Conservation (phyloP, 2,329 filamentous ascomycete species). For the Scytalidium sp. region DNA sequence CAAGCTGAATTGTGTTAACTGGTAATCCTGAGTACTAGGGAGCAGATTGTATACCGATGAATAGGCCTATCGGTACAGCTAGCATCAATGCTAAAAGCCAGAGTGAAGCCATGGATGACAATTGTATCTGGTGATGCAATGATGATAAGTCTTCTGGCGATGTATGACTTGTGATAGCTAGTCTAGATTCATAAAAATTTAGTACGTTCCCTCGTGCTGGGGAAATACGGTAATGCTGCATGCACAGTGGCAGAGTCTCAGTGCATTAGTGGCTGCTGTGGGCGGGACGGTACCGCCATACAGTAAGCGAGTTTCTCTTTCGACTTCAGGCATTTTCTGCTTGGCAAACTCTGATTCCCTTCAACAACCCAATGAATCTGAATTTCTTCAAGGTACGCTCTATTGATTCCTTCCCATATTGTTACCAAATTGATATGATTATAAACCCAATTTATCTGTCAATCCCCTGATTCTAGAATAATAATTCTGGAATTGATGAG, state of each 20-base stretch:
- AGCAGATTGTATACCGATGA: conserved; percentile 22
- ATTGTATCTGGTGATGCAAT: neutral
- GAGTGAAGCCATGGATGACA: conserved; percentile 16
- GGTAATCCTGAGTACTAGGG: neutral
- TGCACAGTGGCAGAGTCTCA: too few relatives aligned
- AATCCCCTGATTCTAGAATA: conserved; percentile 71
- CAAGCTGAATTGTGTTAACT: conserved; percentile 19
- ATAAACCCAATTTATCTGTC: conserved; percentile 68
- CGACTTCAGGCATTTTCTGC: too few relatives aligned
- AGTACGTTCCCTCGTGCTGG: too few relatives aligned
- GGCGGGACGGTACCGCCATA: too few relatives aligned
- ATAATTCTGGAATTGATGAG: conserved; percentile 38
- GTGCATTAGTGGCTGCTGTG: too few relatives aligned
- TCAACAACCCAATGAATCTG: neutral
- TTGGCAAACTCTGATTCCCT: too few relatives aligned
- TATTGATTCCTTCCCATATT: neutral
- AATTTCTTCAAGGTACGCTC: neutral
- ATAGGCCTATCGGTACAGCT: conserved; percentile 18
- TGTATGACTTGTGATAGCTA: too few relatives aligned
- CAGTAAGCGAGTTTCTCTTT: too few relatives aligned
- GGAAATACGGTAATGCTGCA: too few relatives aligned
- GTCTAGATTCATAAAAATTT: too few relatives aligned
- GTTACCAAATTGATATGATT: conserved; percentile 55
- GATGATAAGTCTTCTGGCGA: neutral
- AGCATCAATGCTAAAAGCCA: conserved; percentile 19